Evolutionary conservation across 768 basidiomycete species (phyloP).

Genomic region (Russula ochroleuca): DNA sequence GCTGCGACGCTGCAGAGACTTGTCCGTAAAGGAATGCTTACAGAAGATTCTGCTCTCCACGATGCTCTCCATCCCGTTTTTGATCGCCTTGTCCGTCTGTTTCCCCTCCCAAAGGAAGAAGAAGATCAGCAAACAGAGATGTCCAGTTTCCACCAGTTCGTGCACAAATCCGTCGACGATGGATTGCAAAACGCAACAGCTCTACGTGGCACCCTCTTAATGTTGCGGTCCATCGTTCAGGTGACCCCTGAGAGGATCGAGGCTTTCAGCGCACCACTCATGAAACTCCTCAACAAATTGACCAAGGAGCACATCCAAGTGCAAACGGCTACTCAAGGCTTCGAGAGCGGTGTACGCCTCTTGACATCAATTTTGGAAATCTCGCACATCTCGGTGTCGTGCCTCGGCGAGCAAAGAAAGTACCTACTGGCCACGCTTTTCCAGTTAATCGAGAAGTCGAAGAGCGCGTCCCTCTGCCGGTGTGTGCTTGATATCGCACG

Average conservation of each 20-base stretch:
- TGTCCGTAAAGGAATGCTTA: constrained; percentile 79
- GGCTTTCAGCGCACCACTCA: constrained; percentile 64
- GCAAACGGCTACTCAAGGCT: constrained; percentile 37
- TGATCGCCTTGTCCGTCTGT: constrained; percentile 69
- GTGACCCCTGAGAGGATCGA: constrained; percentile 81
- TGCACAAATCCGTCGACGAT: constrained; percentile 70
- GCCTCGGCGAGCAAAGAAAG: constrained; percentile 82
- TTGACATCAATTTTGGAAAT: constrained; percentile 83
- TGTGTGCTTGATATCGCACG: constrained; percentile 82
- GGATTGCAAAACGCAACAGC: constrained; percentile 69
- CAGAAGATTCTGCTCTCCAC: constrained; percentile 74
- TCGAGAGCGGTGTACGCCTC: constrained; percentile 58
- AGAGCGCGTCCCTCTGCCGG: constrained; percentile 69
- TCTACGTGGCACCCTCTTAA: constrained; percentile 74
- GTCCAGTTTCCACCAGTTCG: constrained; percentile 72
- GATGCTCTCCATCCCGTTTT: constrained; percentile 81
- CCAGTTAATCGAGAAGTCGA: constrained; percentile 85
- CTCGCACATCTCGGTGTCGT: constrained; percentile 71
- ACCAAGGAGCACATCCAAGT: constrained; percentile 74
- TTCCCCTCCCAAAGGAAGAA: constrained; percentile 75
- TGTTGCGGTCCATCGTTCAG: constrained; percentile 82
- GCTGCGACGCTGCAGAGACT: constrained; percentile 71
- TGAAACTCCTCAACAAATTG: constrained; percentile 80
- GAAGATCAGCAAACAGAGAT: constrained; percentile 63
- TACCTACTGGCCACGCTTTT: constrained; percentile 73